phyloP scores from a whole-genome alignment of 2,329 filamentous ascomycete species.

The Truncatella angustata region DNA sequence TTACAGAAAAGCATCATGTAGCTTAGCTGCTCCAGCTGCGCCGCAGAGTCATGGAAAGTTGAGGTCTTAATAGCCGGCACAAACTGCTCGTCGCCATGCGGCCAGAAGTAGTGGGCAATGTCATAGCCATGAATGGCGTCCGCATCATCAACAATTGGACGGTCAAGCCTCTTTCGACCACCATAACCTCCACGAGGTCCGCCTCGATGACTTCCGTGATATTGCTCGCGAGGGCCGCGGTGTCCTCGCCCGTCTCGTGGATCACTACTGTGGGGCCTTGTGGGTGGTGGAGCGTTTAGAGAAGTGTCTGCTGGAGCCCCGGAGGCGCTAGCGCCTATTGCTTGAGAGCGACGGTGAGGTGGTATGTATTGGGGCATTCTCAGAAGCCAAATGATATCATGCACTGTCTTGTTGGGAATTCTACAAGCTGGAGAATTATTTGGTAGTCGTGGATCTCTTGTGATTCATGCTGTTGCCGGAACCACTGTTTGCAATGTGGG shows the following conservation, averaged over 20 bases:
- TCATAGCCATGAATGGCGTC: constrained; percentile 15
- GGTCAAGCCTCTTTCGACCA: not conserved
- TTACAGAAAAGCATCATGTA: constrained; percentile 19
- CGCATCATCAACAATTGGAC: constrained; percentile 13
- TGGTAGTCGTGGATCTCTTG: too few species aligned
- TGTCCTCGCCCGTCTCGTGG: not conserved
- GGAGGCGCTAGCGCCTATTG: not conserved
- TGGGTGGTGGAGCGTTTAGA: not conserved
- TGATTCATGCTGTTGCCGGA: too few species aligned
- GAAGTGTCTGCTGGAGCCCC: too few species aligned
- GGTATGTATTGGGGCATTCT: not conserved
- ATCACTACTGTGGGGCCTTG: not conserved
- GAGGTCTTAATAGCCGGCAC: not conserved
- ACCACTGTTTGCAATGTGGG: too few species aligned
- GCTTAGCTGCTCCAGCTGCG: constrained; percentile 15
- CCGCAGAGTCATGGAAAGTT: constrained; percentile 20
- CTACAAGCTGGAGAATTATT: too few species aligned
- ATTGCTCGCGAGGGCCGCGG: not conserved
- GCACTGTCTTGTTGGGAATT: not conserved
- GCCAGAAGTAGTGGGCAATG: constrained; percentile 18
- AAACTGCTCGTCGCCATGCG: not conserved
- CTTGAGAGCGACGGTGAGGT: not conserved
- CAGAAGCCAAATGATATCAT: not conserved
- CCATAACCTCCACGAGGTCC: constrained; percentile 7
- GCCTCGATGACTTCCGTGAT: constrained; percentile 7